Percentiles rank a stretch among this genome's conserved stretches.
Evolutionary conservation across 2,329 filamentous ascomycete species (phyloP).

Genomic region (Ophiocordyceps camponoti-saundersi): DNA sequence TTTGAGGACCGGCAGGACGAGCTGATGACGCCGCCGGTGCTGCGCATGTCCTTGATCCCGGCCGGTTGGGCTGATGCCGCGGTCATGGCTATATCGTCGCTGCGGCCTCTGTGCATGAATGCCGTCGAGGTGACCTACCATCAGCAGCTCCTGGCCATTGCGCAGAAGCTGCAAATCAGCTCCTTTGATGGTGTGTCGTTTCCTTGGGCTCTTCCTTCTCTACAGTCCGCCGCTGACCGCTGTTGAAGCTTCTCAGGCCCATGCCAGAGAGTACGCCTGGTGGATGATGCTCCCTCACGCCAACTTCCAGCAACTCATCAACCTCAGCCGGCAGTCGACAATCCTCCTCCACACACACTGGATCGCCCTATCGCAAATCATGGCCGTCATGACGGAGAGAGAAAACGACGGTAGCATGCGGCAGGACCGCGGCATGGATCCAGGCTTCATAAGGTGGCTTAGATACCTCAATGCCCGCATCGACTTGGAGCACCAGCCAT

Average conservation of each 20-base stretch:
- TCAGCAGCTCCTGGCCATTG: slow-evolving; percentile 25
- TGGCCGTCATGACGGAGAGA: slow-evolving; percentile 27
- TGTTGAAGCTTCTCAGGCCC: slow-evolving; percentile 28
- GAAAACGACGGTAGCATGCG: slow-evolving; percentile 15
- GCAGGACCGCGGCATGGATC: slow-evolving; percentile 14
- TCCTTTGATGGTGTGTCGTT: slow-evolving; percentile 31
- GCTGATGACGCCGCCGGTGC: slow-evolving; percentile 26
- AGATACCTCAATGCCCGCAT: slow-evolving; percentile 30
- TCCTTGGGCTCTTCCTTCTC: background rate
- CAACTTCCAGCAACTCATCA: slow-evolving; percentile 31
- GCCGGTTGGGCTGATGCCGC: slow-evolving; percentile 29
- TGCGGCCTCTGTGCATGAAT: slow-evolving; percentile 25
- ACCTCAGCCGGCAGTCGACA: slow-evolving; percentile 26
- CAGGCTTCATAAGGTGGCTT: slow-evolving; percentile 32
- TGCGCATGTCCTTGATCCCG: slow-evolving; percentile 25
- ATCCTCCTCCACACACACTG: slow-evolving; percentile 34
- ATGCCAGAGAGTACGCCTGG: slow-evolving; percentile 34
- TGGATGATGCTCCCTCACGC: slow-evolving; percentile 40
- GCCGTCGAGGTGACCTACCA: slow-evolving; percentile 29
- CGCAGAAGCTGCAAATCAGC: slow-evolving; percentile 32
- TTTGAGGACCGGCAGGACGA: slow-evolving; percentile 21
- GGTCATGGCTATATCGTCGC: slow-evolving; percentile 19
- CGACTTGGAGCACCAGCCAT: slow-evolving; percentile 22
- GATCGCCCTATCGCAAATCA: slow-evolving; percentile 36
- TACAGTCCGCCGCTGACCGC: background rate